Base-by-base conservation (phyloP, 306 rosid genomes). In the Hippophae rhamnoides region DNA sequence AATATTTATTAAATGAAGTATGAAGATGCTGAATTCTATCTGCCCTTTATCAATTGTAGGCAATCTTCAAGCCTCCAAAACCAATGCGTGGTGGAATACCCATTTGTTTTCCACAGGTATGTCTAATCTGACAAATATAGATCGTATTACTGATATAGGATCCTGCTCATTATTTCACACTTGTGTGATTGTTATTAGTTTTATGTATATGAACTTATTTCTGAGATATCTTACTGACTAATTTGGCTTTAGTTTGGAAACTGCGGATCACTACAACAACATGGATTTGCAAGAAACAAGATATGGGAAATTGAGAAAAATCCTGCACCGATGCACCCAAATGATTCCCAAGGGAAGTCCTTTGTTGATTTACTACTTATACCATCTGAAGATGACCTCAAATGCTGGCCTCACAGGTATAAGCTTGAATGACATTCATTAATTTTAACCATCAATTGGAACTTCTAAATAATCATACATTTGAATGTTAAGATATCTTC, bases 261-360 rank as follows among this genome's bases (percentile, higher is more conserved):
- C 74, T 79, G 89, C 60, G 95, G 95, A 75, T 81, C 86, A 0
- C 62, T 73, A 51, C 96, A 90, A 81, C 89, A 75, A 55, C 96
- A 83, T 67, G 98, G 98, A 61, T 90, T 90, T 81, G 96, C 81
- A n/a, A 85, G 85, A 73, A 90, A 87, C 67, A 85, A 77, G 86
- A 77, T 87, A 56, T 90, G 98, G 98, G 60, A 45, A 45, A 69
- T 90, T 26, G 98, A 90, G 45, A 83, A 83, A 47, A 75, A 78
- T 60, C 86, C 98, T 68, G 87, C 84, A 63, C 84, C 84, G 46
- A 72, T 72, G 58, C 70, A 65, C 60, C 60, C 80, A 2, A 72
- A 74, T 13, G 87, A 85, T 74, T 81, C 81, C 42, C 52, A 54
- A 7, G 78, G 82, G 58, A 83, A 68, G 62, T 81, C 96, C 64